Base-by-base conservation (phyloP, 192 early-diverging fungal genomes). In the Coemansia pectinata region DNA sequence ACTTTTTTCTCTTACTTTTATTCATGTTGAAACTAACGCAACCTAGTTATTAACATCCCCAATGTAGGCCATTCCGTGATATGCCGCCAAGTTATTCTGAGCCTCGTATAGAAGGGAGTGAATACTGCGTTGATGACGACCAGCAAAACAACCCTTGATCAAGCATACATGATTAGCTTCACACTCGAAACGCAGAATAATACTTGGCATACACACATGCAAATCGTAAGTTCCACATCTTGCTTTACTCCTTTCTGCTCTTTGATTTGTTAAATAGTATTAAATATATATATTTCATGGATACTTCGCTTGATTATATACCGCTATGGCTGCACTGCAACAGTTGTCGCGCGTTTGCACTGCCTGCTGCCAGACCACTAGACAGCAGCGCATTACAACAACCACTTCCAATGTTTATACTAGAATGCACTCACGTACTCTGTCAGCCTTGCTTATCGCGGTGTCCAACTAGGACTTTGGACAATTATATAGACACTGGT, bases 241-340 rank as follows among this genome's bases (percentile, higher is more conserved):
- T 19, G 52, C 27, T n/a, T n/a, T n/a, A 0, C 3, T n/a, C 10
- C 3, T 57, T 34, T 31, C 44, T 58, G 17, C 27, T 58, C 17
- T 34, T 2, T 4, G 4, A 27, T 14, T 31, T 25, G 33, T 58
- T 19, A 8, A 17, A 58, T 29, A 55, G 12, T 25, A 58, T 58
- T 19, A 8, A 17, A 58, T 29, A 55, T 29, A 21, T 21, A 27
- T 15, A 47, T 48, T 21, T 3, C 8, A 31, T 31, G 23, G 25
- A 55, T 55, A 55, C 25, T 15, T 29, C 9, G 4, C 15, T 6
- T 58, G 31, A 58, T 34, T 33, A 58, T 58, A 33, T 38, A 21
- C 79, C 79, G 8, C 27, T 9, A 15, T 82, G 79, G 79, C 55
- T 82, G 23, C 79, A 82, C 36, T 82, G 79, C 62, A 82, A 82